These are phyloP conservation scores for Saturnispora silvae DNA, from an alignment of 805 yeast genomes.

Conservation along the genomic window DNA sequence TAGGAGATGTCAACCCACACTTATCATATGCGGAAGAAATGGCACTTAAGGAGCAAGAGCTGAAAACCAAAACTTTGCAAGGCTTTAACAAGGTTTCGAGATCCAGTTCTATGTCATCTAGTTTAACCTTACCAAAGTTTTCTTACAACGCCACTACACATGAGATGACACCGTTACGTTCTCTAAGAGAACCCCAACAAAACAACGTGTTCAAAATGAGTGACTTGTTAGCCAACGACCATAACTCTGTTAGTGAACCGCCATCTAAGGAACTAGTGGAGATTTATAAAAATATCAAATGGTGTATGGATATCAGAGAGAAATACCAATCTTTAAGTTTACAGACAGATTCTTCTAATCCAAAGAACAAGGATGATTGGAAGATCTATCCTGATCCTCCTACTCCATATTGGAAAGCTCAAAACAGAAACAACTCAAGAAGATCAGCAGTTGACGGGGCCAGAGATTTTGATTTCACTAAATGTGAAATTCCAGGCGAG, in stretches of 20 bases:
- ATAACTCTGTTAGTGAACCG: slow-evolving; percentile 38
- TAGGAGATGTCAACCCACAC: slow-evolving; percentile 30
- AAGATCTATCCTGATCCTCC: slow-evolving; percentile 88
- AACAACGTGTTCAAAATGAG: slow-evolving; percentile 32
- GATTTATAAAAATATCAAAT: slow-evolving; percentile 49
- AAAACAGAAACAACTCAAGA: slow-evolving; percentile 2
- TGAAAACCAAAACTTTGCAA: slow-evolving; percentile 51
- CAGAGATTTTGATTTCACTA: slow-evolving; percentile 42
- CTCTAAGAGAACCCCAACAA: slow-evolving; percentile 13
- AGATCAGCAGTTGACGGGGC: slow-evolving; percentile 3
- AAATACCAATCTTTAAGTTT: slow-evolving; percentile 62
- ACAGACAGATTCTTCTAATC: slow-evolving; percentile 71
- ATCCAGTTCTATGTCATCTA: slow-evolving; percentile 18
- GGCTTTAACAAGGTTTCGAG: slow-evolving; percentile 27
- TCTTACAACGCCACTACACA: slow-evolving; percentile 23
- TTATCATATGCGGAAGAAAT: slow-evolving; percentile 58
- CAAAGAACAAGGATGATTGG: slow-evolving; percentile 73
- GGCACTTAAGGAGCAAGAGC: slow-evolving; percentile 53
- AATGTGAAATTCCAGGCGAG: slow-evolving; percentile 44
- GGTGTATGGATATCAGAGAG: slow-evolving; percentile 63
- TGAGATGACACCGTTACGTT: slow-evolving; percentile 11
- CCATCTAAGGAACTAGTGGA: slow-evolving; percentile 63
- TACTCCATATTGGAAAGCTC: slow-evolving; percentile 64
- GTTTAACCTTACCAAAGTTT: slow-evolving; percentile 13
- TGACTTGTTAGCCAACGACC: slow-evolving; percentile 36